Evolutionary conservation across 177 flowering plant species (phyloP), one percentile per base, ranked within the genome.

Genomic region (Telopea speciosissima): DNA sequence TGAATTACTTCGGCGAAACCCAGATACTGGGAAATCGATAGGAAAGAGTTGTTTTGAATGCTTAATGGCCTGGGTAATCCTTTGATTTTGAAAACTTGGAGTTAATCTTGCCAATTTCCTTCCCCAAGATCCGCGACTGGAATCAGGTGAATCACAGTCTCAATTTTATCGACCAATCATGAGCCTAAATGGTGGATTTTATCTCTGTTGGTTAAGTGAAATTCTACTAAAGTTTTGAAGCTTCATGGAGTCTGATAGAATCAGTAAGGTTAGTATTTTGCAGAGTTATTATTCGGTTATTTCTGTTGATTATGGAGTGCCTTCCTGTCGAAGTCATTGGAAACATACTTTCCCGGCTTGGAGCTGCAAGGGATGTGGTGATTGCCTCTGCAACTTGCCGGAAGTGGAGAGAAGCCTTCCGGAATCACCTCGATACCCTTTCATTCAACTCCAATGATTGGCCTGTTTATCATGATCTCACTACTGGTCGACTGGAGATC

Each of bases 271-370:
- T 67, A 33, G 22, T 24, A 45, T 36, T 8, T 36, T 36, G 40
- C 40, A 36, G 40, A 8, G 16, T 19, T 40, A 59, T 3, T 7
- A 12, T 66, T 36, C 12, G 24, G 25, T 33, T 49, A 42, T 74
- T 58, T 62, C 25, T 58, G 33, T 9, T 40, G 58, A 60, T 24
- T 63, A 90, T 91, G 98, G 98, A 93, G 81, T 64, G 76, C 68
- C 87, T 93, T 69, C 98, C 98, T 21, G 92, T 93, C 65, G 97
- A 93, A 83, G 93, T 93, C 21, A 82, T 92, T 68, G 97, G 98
- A 16, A 94, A 92, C 82, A 92, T 94, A 73, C 79, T 92, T 7
- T 92, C 98, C 9, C 73, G 84, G 36, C 87, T 94, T 28, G 88
- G 86, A 63, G 90, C 92, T 77, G 98, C 98, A n/a, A 79, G 97